These are phyloP conservation scores for Aegilops speltoides DNA, from an alignment of 176 grass and related monocot genomes.

Conservation along the genomic window DNA sequence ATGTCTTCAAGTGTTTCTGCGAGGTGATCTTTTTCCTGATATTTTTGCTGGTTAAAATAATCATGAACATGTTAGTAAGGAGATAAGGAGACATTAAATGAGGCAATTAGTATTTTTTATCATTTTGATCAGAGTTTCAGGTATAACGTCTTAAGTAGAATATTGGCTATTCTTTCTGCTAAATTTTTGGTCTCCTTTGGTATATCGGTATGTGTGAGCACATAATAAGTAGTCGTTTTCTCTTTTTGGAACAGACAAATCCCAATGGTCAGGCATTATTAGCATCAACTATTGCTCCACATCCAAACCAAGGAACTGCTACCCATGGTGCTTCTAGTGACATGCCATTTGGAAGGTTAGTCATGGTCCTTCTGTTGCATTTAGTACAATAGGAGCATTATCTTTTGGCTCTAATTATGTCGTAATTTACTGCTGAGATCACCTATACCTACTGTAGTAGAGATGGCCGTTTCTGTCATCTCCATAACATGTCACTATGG, in stretches of 20 bases:
- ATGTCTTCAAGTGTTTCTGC: conserved; percentile 94
- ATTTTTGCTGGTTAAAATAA: conserved; percentile 17
- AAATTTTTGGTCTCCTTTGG: conserved; percentile 1
- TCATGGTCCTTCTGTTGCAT: conserved; percentile 18
- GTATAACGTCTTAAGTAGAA: conserved; percentile 24
- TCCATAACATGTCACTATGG: background rate
- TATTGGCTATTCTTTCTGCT: background rate
- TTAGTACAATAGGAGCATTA: conserved; percentile 5
- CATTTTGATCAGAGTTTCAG: background rate
- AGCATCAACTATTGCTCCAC: conserved; percentile 74
- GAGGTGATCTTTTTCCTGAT: conserved; percentile 55
- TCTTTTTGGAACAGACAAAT: conserved; percentile 68
- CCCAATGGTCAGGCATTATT: conserved; percentile 86
- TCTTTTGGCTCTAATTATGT: background rate
- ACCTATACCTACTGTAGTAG: background rate
- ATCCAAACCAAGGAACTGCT: conserved; percentile 44
- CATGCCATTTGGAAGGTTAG: conserved; percentile 96
- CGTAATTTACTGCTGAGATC: background rate
- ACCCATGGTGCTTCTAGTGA: conserved; percentile 31
- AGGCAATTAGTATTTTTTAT: background rate
- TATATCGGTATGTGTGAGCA: background rate
- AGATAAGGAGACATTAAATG: background rate
- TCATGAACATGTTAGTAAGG: conserved; percentile 6
- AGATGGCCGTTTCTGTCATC: conserved; percentile 7
- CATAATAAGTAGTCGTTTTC: conserved; percentile 19